Base-by-base conservation (phyloP, 345 rosid genomes). In the Anacardium occidentale region DNA sequence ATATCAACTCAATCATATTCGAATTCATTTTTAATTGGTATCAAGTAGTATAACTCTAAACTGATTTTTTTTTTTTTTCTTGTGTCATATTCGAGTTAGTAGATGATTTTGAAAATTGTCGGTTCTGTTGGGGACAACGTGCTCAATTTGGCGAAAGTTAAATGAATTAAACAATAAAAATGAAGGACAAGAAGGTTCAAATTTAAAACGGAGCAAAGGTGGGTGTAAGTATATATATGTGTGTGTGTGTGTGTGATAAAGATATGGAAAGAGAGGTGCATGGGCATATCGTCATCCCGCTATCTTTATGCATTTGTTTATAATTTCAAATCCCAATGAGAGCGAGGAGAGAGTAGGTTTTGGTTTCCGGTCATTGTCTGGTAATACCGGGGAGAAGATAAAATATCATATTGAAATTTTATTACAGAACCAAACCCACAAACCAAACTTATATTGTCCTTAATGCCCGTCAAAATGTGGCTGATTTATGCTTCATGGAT, bases 241-340 rank as follows among this genome's bases (percentile, higher is more conserved):
- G 3, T 7, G 6, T 18, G 10, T n/a, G n/a, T n/a, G n/a, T 4
- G 2, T 32, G 8, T 13, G 32, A 24, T 4, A 10, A 68, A 34
- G 60, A 24, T 14, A 13, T 10, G 22, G 44, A 17, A 48, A 7
- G 12, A 29, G 62, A 24, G 50, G 68, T 60, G 83, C 71, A 80
- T 73, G 78, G 75, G 34, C 68, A 79, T 77, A 21, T 80, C 86
- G 83, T 87, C 85, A 76, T 77, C 81, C 24, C 59, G 67, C 12
- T 0, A 48, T 48, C 12, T 22, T 22, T 15, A 60, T 45, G 22
- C 45, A 71, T 34, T 26, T 72, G 47, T 20, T 61, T 72, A 69
- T n/a, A 13, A 12, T 29, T 74, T 67, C 32, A 85, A 63, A 25
- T 78, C 85, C 84, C 85, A 71, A 80, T 55, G 11, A 6, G 50